Percentiles rank a stretch among this genome's conserved stretches.
phyloP scores from a whole-genome alignment of 2,329 filamentous ascomycete species.

The Sarocladium strictum region DNA sequence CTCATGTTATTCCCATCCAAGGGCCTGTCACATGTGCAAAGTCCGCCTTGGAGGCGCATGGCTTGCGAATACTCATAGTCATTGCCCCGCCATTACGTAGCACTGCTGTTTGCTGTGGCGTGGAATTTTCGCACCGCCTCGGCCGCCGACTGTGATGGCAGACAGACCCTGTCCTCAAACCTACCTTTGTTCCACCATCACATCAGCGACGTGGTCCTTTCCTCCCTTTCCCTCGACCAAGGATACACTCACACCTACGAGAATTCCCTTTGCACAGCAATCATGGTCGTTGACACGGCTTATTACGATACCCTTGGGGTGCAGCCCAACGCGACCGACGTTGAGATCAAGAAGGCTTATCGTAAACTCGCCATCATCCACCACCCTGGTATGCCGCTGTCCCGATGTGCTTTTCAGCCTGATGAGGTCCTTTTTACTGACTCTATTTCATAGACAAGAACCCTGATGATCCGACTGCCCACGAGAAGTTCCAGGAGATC shows the following conservation, averaged over 20 bases:
- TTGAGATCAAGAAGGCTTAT: slow-evolving; percentile 97
- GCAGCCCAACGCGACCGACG: slow-evolving; percentile 74
- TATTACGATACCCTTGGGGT: slow-evolving; percentile 89
- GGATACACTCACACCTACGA: too few species aligned
- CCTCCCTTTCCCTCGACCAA: neutral
- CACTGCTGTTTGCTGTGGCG: slow-evolving; percentile 6
- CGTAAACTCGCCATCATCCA: slow-evolving; percentile 90
- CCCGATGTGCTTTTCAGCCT: neutral
- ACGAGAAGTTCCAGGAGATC: slow-evolving; percentile 89
- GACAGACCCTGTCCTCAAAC: neutral
- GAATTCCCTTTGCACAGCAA: slow-evolving; percentile 20
- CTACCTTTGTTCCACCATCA: neutral
- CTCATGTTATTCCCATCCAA: too few species aligned
- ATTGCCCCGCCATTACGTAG: slow-evolving; percentile 34
- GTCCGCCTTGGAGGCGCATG: neutral
- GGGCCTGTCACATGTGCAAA: slow-evolving; percentile 1
- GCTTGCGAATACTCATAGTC: slow-evolving; percentile 9
- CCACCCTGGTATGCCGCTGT: slow-evolving; percentile 61
- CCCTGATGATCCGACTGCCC: slow-evolving; percentile 87
- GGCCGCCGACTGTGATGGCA: neutral
- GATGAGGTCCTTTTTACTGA: neutral
- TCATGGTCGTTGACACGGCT: slow-evolving; percentile 80
- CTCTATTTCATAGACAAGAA: slow-evolving; percentile 70
- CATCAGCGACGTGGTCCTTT: neutral
- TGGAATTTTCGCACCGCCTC: slow-evolving; percentile 14